These are phyloP conservation scores for Monilinia vaccinii-corymbosi DNA, from an alignment of 2,329 filamentous ascomycete genomes.

Conservation along the genomic window DNA sequence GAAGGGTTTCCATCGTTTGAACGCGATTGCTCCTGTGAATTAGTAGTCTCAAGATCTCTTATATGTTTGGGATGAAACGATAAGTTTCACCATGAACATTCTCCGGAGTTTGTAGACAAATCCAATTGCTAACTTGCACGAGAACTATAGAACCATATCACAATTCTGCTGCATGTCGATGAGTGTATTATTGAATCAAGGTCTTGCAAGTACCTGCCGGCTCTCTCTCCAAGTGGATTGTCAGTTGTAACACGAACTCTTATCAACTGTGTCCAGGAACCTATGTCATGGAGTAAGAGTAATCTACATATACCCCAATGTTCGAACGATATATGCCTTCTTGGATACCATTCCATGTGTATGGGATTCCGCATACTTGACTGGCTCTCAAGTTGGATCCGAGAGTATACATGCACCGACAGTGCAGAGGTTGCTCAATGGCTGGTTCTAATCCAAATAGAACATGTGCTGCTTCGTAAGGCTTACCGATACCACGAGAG, in stretches of 20 bases:
- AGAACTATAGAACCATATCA: too few relatives aligned
- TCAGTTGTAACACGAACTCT: not conserved
- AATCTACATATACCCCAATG: too few relatives aligned
- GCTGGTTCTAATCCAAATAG: not conserved
- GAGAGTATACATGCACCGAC: not conserved
- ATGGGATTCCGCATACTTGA: not conserved
- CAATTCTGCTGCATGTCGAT: too few relatives aligned
- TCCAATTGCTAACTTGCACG: not conserved
- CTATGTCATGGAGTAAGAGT: not conserved
- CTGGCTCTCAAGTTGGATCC: not conserved
- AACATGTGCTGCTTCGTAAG: not conserved
- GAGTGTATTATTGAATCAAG: too few relatives aligned
- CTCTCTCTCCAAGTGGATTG: not conserved
- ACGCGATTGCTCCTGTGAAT: not conserved
- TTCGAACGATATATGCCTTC: not conserved
- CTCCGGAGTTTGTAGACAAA: too few relatives aligned
- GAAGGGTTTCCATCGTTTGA: not conserved
- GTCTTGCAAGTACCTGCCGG: not conserved
- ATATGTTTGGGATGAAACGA: not conserved
- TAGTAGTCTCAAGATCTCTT: not conserved
- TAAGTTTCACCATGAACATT: not conserved
- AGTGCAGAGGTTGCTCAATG: not conserved
- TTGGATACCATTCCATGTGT: not conserved
- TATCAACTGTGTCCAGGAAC: too few relatives aligned
- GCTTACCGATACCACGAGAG: not conserved